Conservation (phyloP, 768 basidiomycete species). For the Kwoniella dejecticola region DNA sequence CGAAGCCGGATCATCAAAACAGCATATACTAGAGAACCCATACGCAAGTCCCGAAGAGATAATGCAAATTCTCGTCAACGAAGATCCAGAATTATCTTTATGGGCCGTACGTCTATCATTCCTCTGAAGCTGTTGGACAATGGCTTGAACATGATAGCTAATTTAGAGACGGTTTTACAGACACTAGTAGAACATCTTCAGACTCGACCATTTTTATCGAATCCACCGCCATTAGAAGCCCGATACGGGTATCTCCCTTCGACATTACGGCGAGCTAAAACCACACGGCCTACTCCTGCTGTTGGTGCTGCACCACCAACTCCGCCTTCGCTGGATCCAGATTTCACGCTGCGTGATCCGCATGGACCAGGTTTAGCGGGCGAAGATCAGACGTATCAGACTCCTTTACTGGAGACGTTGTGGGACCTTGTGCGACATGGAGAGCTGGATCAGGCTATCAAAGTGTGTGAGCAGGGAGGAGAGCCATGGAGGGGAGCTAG, state of each 20-base stretch:
- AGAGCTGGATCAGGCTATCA: conserved; percentile 78
- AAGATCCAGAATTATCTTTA: conserved; percentile 42
- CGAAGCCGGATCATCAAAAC: conserved; percentile 26
- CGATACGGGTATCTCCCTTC: conserved; percentile 50
- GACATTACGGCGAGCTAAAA: conserved; percentile 38
- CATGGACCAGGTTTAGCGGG: conserved; percentile 47
- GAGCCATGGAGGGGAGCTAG: conserved; percentile 92
- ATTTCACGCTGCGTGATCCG: conserved; percentile 47
- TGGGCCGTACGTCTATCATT: conserved; percentile 32
- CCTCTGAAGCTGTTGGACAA: neutral
- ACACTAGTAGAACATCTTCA: conserved; percentile 49
- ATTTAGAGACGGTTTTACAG: conserved; percentile 12
- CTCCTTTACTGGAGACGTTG: conserved; percentile 71
- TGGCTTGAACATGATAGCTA: neutral
- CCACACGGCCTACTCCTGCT: conserved; percentile 11
- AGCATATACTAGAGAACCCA: conserved; percentile 32
- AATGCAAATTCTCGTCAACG: conserved; percentile 42
- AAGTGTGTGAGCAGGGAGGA: conserved; percentile 75
- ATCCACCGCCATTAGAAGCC: conserved; percentile 45
- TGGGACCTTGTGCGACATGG: conserved; percentile 83
- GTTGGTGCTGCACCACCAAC: conserved; percentile 3
- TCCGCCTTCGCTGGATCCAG: conserved; percentile 43
- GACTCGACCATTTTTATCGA: conserved; percentile 35
- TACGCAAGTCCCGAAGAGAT: conserved; percentile 47
- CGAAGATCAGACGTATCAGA: conserved; percentile 72